Base-by-base conservation (phyloP, 805 yeast genomes). In the Metschnikowia borealis region DNA sequence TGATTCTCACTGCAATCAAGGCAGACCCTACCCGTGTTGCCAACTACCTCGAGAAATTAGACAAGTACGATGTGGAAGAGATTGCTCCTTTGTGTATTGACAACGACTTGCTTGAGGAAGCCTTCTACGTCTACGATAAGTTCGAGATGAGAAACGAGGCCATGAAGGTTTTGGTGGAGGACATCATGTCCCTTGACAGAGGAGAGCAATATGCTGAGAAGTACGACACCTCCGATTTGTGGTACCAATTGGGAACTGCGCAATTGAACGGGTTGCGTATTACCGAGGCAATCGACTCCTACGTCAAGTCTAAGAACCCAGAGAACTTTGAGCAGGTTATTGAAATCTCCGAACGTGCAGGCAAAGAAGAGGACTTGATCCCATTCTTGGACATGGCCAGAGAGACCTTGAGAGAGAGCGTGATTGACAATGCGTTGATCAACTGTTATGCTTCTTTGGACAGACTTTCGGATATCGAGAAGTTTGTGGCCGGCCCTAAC, bases 181-280 rank as follows among this genome's bases (percentile, higher is more conserved):
- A 94, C 62, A 77, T 94, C 58, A 80, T 92, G 87, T 89, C 97
- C 3, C 81, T 94, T 52, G 99, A 94, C 70, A 85, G 98, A 67
- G 99, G 96, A 64, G 92, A 86, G 63, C 82, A 83, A 51, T 94
- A 88, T 64, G 97, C 96, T 56, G 97, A 91, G 63, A 88, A 88
- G 71, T 76, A 89, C 56, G 91, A 91, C 62, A 77, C 80, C 33
- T 82, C 96, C 10, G 96, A 86, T 59, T 77, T 92, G 57, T 94
- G 98, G 98, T 85, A 88, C 62, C 95, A 89, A 68, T 80, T 94
- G 51, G 99, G 97, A 79, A 82, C 84, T 66, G 97, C 99, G 50
- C 98, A 94, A 73, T 79, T 94, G 64, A 89, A 89, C 62, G 99
- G 97, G 46, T 78, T 91, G 64, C 83, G 98, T 61, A 82, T 94